phyloP scores from a whole-genome alignment of 495 filamentous ascomycete genomes.

The Endocarpon pusillum region DNA sequence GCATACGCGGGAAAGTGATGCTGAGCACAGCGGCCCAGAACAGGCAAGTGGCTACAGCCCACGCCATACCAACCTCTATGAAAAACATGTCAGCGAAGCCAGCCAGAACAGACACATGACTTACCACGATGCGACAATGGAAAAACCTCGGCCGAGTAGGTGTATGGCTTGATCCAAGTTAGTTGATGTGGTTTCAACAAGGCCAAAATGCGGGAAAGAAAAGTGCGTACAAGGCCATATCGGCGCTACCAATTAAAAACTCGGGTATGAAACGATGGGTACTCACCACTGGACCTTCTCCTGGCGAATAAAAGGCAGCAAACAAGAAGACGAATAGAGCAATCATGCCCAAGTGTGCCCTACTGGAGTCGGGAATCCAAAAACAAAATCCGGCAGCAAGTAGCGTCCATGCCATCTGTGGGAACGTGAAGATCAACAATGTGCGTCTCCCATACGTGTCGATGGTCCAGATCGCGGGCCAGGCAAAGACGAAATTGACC shows the following conservation, averaged over 20 bases:
- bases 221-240: too few relatives aligned
- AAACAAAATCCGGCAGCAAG: conserved; percentile 30
- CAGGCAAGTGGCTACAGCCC: conserved; percentile 55
- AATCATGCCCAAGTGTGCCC: conserved; percentile 33
- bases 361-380: conserved; percentile 20
- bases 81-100: conserved; percentile 8
- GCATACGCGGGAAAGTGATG: conserved; percentile 52
- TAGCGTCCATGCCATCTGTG: conserved; percentile 31
- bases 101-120: conserved; percentile 3
- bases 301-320: conserved; percentile 49
- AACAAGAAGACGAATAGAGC: conserved; percentile 53
- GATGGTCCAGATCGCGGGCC: conserved; percentile 31
- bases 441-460: conserved; percentile 32
- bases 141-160: conserved; percentile 67
- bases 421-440: conserved; percentile 34
- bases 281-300: conserved; percentile 54
- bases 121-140: conserved; percentile 51
- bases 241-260: too few relatives aligned
- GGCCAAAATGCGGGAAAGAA: too few relatives aligned
- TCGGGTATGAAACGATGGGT: too few relatives aligned
- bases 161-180: too few relatives aligned
- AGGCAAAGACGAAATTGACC: conserved; percentile 42
- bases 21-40: conserved; percentile 59
- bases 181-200: too few relatives aligned
- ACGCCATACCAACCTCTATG: conserved; percentile 54